Evolutionary conservation across 2,329 filamentous ascomycete species (phyloP), one percentile per base, ranked within the genome.

Genomic region (Colletotrichum magnum): DNA sequence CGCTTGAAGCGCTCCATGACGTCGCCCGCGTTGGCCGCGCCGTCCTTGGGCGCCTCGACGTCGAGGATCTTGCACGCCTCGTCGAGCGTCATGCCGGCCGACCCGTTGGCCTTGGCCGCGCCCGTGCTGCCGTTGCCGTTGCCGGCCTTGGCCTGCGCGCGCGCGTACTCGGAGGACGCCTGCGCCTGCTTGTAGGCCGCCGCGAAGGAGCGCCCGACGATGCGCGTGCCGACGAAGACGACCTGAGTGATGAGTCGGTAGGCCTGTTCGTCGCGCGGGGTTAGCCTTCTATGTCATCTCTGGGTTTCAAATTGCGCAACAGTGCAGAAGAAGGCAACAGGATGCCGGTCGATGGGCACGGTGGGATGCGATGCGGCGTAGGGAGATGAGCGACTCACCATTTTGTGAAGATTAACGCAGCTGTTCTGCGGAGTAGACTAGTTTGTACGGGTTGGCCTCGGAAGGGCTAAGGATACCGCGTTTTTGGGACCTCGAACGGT

Each of bases 51-150:
- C 45, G 95, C 94, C 80, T 95, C 94, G 74, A 99, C 94, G 80
- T 99, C 97, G 72, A 99, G 89, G 78, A 99, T 98, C 83, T 94
- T 94, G 89, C 94, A 98, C 62, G 96, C 96, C 86, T 99, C 96
- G 74, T 97, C 94, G 76, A 99, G 90, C 9, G 94, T 96, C 82
- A 98, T 92, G 78, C 94, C 93, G 5, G 89, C 89, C 32, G 90
- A 86, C 71, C 86, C 77, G 2, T 77, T 73, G 51, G 50, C 43
- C 51, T 61, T 67, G 28, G 87, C 80, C 70, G 89, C 80, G 70
- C 88, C 87, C 73, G 88, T 88, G 59, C 83, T 76, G 10, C 79
- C 79, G 43, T 77, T 74, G 48, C 74, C 77, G 74, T 80, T 82
- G 47, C 74, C 77, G 74, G 80, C 82, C 76, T 92, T 92, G 72